phyloP scores from a whole-genome alignment of 805 yeast genomes.

The Blastobotrys chiropterorum region DNA sequence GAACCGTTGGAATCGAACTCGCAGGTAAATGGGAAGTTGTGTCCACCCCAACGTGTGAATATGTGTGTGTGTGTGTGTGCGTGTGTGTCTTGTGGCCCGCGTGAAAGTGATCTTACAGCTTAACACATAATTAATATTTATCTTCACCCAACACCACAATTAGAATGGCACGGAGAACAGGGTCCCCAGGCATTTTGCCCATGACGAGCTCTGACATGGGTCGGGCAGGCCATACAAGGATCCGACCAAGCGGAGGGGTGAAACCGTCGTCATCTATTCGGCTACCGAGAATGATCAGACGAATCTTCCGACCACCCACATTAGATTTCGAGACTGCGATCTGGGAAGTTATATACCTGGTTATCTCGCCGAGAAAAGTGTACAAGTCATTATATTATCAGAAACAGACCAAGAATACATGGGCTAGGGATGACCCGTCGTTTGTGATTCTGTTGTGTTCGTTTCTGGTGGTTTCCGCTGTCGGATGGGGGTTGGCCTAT shows the following conservation, averaged over 20 bases:
- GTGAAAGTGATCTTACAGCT: background rate
- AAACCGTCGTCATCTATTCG: conserved; percentile 8
- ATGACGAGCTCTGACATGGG: conserved; percentile 4
- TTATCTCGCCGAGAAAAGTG: conserved; percentile 73
- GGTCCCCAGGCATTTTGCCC: background rate
- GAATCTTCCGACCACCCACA: conserved; percentile 67
- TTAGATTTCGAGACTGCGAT: conserved; percentile 87
- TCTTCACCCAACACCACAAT: background rate
- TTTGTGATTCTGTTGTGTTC: conserved; percentile 68
- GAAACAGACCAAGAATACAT: conserved; percentile 67
- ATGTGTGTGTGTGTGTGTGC: too few species aligned
- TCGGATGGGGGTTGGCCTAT: conserved; percentile 88
- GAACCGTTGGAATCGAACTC: background rate
- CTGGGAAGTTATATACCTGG: conserved; percentile 79
- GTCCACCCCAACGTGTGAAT: too few species aligned
- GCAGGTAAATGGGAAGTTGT: too few species aligned
- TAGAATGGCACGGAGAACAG: background rate
- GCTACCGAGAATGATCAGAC: conserved; percentile 26
- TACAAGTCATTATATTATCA: conserved; percentile 77
- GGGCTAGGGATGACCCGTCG: conserved; percentile 92
- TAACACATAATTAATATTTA: background rate
- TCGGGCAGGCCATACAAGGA: conserved; percentile 2
- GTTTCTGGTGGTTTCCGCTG: conserved; percentile 63
- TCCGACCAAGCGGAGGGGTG: background rate
- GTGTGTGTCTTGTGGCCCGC: background rate